Base-by-base conservation (phyloP, 164 flowering plant species). In the Saururus chinensis region DNA sequence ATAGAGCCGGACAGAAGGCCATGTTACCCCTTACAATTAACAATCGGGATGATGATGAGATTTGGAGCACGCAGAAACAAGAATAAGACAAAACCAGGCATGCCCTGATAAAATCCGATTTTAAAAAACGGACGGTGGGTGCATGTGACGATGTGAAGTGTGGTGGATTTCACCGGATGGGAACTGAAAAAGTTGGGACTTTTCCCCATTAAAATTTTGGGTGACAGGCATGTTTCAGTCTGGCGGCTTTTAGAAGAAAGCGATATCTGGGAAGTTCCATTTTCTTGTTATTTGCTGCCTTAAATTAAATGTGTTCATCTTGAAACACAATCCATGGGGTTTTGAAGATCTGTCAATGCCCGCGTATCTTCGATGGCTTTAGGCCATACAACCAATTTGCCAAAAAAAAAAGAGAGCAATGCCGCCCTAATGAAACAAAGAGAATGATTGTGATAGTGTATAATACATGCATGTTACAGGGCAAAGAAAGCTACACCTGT, bases 241-340 rank as follows among this genome's bases (percentile, higher is more conserved):
- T 54, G 57, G 49, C 64, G 60, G 71, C 74, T 73, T 75, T 75
- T 69, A 68, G 62, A 71, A 67, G 79, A 73, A 78, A 75, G 78
- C 23, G 76, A 73, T 73, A 24, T 65, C 48, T 49, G 62, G 56
- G 71, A 67, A 61, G 69, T 68, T 60, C 64, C 71, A 41, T 21
- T 40, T 49, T 55, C 57, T 25, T 35, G 56, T 61, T 51, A 30
- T 30, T 22, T 48, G 48, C 64, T 56, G 35, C 59, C 60, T 58
- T 37, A 37, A 23, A 20, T 58, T 37, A 37, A 23, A 20, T n/a
- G 41, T 51, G 45, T 19, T 40, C 35, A 16, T 55, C 17, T 69
- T 52, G 55, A n/a, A 24, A n/a, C 53, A 48, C 37, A 60, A 45
- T 60, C 63, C 9, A 48, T 60, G 37, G 30, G 40, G 35, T 60